phyloP scores from a whole-genome alignment of 129 eudicot genomes.

The Flaveria ramosissima region DNA sequence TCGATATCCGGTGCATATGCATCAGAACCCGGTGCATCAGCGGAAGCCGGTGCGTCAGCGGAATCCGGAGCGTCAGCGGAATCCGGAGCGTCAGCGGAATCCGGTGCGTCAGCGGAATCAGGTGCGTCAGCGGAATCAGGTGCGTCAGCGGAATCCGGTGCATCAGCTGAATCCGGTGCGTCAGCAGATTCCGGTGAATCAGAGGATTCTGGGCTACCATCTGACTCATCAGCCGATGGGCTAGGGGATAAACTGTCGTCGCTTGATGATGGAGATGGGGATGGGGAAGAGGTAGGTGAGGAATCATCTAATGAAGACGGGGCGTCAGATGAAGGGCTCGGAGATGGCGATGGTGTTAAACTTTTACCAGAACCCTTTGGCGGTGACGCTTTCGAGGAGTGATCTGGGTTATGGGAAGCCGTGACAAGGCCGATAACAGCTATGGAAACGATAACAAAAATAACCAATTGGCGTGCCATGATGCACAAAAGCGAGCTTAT shows the following conservation, averaged over 20 bases:
- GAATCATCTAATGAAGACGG: conserved; percentile 17
- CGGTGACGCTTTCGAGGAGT: conserved; percentile 26
- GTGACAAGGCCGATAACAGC: conserved; percentile 44
- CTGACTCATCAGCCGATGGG: conserved; percentile 8
- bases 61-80: conserved; percentile 31
- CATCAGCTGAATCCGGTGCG: conserved; percentile 16
- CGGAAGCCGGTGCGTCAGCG: conserved; percentile 8
- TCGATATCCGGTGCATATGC: background rate
- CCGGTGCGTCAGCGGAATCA: conserved; percentile 14
- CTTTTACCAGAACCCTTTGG: conserved; percentile 20
- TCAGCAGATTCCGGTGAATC: conserved; percentile 18
- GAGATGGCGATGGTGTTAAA: conserved; percentile 3
- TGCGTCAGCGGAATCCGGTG: conserved; percentile 27
- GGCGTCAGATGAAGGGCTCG: conserved; percentile 3
- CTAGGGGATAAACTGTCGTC: conserved; percentile 34
- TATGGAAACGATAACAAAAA: conserved; percentile 41
- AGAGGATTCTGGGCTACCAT: conserved; percentile 7
- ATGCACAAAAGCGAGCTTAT: conserved; percentile 1
- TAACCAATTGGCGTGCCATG: conserved; percentile 59
- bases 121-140: conserved; percentile 21
- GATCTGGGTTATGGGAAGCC: conserved; percentile 38
- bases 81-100: conserved; percentile 1
- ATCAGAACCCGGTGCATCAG: background rate
- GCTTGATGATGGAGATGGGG: conserved; percentile 38
- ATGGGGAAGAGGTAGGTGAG: conserved; percentile 31